Conservation (phyloP, 2,329 filamentous ascomycete genomes). For the Hymenoscyphus albidus region DNA sequence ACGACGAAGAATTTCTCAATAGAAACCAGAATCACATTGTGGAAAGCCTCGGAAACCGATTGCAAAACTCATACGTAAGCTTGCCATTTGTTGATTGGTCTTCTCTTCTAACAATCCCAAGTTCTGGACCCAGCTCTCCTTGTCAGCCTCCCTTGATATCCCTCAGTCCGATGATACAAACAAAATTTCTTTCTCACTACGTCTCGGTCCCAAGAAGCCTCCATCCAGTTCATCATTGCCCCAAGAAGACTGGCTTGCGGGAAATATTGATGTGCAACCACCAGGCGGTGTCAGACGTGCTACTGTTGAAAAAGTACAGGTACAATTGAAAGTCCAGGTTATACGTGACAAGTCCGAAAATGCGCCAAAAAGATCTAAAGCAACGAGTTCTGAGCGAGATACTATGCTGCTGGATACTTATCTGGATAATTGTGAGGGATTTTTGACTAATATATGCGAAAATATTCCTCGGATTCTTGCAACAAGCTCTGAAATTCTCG, state of each 20-base stretch:
- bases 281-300: slow-evolving; percentile 20
- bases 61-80: slow-evolving; percentile 26
- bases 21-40: slow-evolving; percentile 7
- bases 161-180: neutral
- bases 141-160: slow-evolving; percentile 23
- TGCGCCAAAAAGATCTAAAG: slow-evolving; percentile 5
- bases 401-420: neutral
- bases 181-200: slow-evolving; percentile 19
- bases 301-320: slow-evolving; percentile 22
- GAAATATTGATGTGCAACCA: slow-evolving; percentile 20
- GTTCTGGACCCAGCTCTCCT: slow-evolving; percentile 29
- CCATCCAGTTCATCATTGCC: neutral
- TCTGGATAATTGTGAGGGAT: neutral
- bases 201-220: slow-evolving; percentile 19
- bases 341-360: neutral
- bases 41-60: slow-evolving; percentile 18
- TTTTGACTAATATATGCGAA: slow-evolving; percentile 8
- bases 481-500: slow-evolving; percentile 6
- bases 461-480: slow-evolving; percentile 3
- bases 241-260: slow-evolving; percentile 12
- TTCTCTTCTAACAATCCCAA: slow-evolving; percentile 16
- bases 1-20: slow-evolving; percentile 19
- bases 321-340: slow-evolving; percentile 24
- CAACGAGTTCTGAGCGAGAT: neutral
- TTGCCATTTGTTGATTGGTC: neutral